Percentiles rank a stretch among this genome's conserved stretches.
Evolutionary conservation across 768 basidiomycete genomes (phyloP).

Genomic region (Imleria badia): DNA sequence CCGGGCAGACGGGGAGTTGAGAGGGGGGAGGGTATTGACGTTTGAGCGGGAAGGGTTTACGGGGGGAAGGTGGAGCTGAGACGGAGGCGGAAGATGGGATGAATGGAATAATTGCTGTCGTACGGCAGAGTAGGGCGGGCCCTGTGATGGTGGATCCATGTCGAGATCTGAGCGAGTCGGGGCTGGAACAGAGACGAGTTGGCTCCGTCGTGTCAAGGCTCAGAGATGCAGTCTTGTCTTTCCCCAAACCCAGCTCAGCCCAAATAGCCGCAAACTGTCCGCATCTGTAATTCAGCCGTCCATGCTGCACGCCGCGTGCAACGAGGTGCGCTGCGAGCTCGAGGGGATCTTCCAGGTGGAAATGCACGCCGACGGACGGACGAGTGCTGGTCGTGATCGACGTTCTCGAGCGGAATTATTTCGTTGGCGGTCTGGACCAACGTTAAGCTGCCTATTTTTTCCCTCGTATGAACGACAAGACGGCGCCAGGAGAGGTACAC

Average conservation of each 20-base stretch:
- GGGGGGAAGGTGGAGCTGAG: constrained; percentile 40
- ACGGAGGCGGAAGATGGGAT: constrained; percentile 44
- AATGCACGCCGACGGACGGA: constrained; percentile 6
- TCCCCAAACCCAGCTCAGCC: constrained; percentile 15
- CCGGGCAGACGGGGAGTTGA: constrained; percentile 31
- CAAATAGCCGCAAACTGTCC: constrained; percentile 30
- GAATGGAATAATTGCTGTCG: constrained; percentile 41
- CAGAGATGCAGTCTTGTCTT: too few relatives aligned
- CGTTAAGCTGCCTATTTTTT: constrained; percentile 15
- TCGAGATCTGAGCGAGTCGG: background rate
- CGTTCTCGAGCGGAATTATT: constrained; percentile 22
- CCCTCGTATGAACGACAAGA: constrained; percentile 16
- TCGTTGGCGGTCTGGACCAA: constrained; percentile 26
- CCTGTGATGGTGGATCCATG: constrained; percentile 31
- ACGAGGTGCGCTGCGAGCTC: too few relatives aligned
- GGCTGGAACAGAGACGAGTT: constrained; percentile 4
- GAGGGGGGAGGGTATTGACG: constrained; percentile 43
- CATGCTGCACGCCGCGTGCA: too few relatives aligned
- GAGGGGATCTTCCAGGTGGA: background rate
- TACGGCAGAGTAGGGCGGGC: constrained; percentile 27
- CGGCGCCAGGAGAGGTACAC: constrained; percentile 23
- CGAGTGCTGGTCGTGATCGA: constrained; percentile 22
- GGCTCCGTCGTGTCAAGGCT: constrained; percentile 1
- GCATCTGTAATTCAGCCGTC: background rate
- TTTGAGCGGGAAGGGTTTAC: constrained; percentile 35